Conservation (phyloP, 345 rosid species). For the Noccaea caerulescens region DNA sequence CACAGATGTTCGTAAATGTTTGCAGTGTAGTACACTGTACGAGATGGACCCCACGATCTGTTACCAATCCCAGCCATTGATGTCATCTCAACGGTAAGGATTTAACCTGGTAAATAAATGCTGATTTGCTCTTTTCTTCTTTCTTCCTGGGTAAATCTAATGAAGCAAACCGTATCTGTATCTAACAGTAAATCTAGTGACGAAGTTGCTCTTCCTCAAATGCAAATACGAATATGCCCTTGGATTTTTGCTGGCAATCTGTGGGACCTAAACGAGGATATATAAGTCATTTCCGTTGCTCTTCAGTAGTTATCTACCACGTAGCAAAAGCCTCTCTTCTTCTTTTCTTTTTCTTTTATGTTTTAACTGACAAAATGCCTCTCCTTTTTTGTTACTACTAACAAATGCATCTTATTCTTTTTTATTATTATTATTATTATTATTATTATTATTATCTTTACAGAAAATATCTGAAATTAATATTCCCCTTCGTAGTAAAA, state of each 20-base stretch:
- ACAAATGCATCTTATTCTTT: conserved; percentile 8
- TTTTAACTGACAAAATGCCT: conserved; percentile 32
- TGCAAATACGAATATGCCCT: conserved; percentile 34
- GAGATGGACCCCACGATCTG: conserved; percentile 34
- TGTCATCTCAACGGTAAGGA: conserved; percentile 42
- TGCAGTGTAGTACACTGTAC: conserved; percentile 46
- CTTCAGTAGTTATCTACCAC: conserved; percentile 28
- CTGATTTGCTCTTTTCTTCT: conserved; percentile 29
- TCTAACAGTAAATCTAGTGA: conserved; percentile 50
- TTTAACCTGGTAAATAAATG: conserved; percentile 38
- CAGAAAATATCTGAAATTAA: too few relatives aligned
- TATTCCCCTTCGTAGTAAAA: background rate
- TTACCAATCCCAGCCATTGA: conserved; percentile 44
- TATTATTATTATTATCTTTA: too few relatives aligned
- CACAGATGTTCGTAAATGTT: conserved; percentile 42
- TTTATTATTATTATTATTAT: too few relatives aligned
- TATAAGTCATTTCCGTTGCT: background rate
- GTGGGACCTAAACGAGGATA: conserved; percentile 23
- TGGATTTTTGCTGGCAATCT: background rate
- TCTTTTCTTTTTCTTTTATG: background rate
- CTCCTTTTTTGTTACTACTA: conserved; percentile 10
- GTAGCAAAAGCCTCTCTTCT: background rate
- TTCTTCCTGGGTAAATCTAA: conserved; percentile 42
- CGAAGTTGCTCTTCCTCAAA: background rate
- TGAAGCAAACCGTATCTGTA: conserved; percentile 27